Percentiles rank a stretch among this genome's conserved stretches.
Evolutionary conservation across 2,329 filamentous ascomycete species (phyloP).

Genomic region (Trichoderma sp.): DNA sequence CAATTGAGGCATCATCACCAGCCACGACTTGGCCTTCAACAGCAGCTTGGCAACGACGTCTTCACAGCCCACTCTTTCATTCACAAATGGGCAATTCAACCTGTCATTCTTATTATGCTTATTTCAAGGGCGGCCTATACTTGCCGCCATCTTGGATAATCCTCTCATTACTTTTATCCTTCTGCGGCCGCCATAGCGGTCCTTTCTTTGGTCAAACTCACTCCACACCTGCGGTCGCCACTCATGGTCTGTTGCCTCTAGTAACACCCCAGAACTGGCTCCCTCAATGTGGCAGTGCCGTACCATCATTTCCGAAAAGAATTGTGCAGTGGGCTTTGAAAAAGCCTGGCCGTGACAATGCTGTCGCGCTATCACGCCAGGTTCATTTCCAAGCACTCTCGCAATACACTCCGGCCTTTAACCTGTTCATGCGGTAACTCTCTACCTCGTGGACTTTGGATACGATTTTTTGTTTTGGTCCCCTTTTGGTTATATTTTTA

Average conservation of each 20-base stretch:
- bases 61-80: not conserved
- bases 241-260: not conserved
- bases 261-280: not conserved
- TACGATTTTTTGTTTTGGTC: constrained; percentile 5
- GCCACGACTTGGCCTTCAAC: constrained; percentile 32
- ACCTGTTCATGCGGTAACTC: not conserved
- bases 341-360: constrained; percentile 45
- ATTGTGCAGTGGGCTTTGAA: constrained; percentile 18
- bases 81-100: constrained; percentile 36
- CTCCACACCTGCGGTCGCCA: not conserved
- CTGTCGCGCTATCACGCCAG: constrained; percentile 48
- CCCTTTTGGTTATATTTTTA: constrained; percentile 22
- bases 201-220: not conserved
- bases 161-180: not conserved
- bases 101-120: constrained; percentile 29
- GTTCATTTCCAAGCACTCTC: constrained; percentile 17
- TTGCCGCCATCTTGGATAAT: constrained; percentile 1
- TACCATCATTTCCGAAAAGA: constrained; percentile 42
- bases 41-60: constrained; percentile 19
- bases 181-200: not conserved
- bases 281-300: constrained; percentile 44
- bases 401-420: constrained; percentile 12
- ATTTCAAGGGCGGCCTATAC: constrained; percentile 17
- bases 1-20: not conserved
- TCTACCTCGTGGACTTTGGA: not conserved